A percentile compares a stretch with the other conserved stretches of the same genome.
phyloP scores from a whole-genome alignment of 257 asterid genomes.

The Salvia hispanica region DNA sequence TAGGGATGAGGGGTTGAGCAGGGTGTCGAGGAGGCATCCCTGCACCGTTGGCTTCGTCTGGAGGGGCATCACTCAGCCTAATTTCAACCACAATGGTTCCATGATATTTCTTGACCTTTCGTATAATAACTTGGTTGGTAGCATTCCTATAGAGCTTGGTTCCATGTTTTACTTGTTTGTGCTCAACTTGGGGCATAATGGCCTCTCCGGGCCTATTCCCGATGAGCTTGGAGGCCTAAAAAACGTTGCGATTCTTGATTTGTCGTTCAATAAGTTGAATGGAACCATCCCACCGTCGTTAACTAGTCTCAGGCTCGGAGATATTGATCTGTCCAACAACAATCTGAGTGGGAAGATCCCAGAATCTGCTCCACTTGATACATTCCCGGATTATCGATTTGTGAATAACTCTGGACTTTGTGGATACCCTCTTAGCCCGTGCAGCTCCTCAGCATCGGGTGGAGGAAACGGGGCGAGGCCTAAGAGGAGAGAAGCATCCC shows the following conservation, averaged over 20 bases:
- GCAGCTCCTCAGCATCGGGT: constrained; percentile 40
- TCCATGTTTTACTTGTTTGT: constrained; percentile 64
- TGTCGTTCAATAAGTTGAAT: constrained; percentile 65
- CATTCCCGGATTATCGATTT: constrained; percentile 65
- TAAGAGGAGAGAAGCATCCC: constrained; percentile 62
- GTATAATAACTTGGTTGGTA: constrained; percentile 66
- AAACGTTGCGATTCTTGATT: constrained; percentile 72
- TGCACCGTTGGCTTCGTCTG: constrained; percentile 71
- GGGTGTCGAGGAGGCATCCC: constrained; percentile 65
- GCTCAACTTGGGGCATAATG: constrained; percentile 76
- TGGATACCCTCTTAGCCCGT: constrained; percentile 72
- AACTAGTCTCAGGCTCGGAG: constrained; percentile 66
- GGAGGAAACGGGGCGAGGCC: constrained; percentile 43
- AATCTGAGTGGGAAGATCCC: constrained; percentile 79
- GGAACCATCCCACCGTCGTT: constrained; percentile 72
- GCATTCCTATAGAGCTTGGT: constrained; percentile 82
- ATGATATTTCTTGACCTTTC: constrained; percentile 92
- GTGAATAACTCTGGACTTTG: constrained; percentile 82
- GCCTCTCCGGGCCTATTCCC: constrained; percentile 77
- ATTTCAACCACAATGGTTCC: constrained; percentile 86
- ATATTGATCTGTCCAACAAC: constrained; percentile 74
- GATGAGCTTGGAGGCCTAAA: constrained; percentile 67
- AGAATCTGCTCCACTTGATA: constrained; percentile 72
- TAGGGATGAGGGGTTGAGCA: constrained; percentile 55
- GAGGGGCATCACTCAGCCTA: constrained; percentile 65